Evolutionary conservation across 108 stramenopile species (phyloP), one percentile per base, ranked within the genome.

Genomic region (Cyclotella sp.): DNA sequence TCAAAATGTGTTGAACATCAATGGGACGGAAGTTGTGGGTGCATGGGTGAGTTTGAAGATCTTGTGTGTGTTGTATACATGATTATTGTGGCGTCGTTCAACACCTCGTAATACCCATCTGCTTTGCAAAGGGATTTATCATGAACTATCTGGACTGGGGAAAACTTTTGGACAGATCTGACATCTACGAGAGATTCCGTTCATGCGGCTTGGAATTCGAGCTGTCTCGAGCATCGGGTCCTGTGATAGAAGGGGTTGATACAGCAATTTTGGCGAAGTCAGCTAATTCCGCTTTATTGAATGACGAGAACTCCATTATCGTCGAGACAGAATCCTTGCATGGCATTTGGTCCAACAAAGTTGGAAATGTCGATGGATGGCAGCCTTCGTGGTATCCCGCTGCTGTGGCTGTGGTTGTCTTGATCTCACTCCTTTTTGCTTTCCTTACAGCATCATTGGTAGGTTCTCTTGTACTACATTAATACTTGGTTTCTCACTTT

Each of bases 131-230:
- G 54, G 79, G 78, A 5, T 79, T 79, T 13, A 52, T 79, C 16
- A 57, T 75, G 29, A 79, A 79, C 67, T 79, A 75, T 34, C 24
- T 79, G 14, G 69, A 72, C 28, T 79, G 78, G 78, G 49, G 42
- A 27, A 79, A 75, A 39, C 44, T 78, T 30, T 73, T 73, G 73
- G 63, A 73, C 51, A 78, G 51, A 65, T 74, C 72, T 45, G 57
- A 74, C 26, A 78, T 79, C 7, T 75, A 75, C 63, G 27, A 68
- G 12, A n/a, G 73, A 4, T 79, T 79, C 57, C 16, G 65, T n/a
- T 73, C 68, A 28, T 45, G 73, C 24, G 51, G 68, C 6, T 67
- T 79, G 12, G 78, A 79, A 53, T 79, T 79, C 46, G 43, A 53
- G 10, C 73, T 79, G 9, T 41, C 72, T 3, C 73, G 78, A 13